Conservation (phyloP, 768 basidiomycete genomes). For the Termitomyces sp. region DNA sequence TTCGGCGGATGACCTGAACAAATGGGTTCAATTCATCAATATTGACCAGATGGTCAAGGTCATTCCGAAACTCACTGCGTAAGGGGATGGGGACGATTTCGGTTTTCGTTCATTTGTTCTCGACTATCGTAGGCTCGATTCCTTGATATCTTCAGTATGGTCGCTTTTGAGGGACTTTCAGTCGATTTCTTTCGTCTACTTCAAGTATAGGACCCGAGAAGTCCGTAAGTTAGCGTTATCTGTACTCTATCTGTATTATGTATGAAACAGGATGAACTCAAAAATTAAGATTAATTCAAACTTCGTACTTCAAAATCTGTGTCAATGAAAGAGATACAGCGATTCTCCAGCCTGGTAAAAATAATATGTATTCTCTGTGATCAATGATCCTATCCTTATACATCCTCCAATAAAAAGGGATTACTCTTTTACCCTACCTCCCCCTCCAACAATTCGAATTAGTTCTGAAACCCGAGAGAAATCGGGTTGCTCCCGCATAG, state of each 20-base stretch:
- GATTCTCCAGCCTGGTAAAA: background rate
- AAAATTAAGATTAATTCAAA: background rate
- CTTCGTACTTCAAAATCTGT: background rate
- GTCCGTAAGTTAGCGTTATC: background rate
- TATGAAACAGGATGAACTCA: background rate
- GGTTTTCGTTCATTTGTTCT: background rate
- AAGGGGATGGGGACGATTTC: background rate
- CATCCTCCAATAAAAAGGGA: background rate
- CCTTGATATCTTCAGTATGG: background rate
- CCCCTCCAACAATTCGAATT: background rate
- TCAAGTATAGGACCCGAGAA: background rate
- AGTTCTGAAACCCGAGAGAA: background rate
- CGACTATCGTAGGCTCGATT: background rate
- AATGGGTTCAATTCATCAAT: slow-evolving; percentile 81
- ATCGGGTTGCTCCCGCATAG: background rate
- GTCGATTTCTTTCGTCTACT: background rate
- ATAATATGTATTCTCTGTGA: background rate
- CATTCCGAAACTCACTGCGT: slow-evolving; percentile 68
- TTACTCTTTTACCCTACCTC: background rate
- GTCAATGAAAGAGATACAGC: background rate
- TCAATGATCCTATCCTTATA: background rate
- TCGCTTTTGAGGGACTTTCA: background rate
- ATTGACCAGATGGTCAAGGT: slow-evolving; percentile 80
- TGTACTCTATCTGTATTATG: background rate
- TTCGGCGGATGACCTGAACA: slow-evolving; percentile 58